Conservation (phyloP, 2,329 filamentous ascomycete species). For the Claviceps pusilla region DNA sequence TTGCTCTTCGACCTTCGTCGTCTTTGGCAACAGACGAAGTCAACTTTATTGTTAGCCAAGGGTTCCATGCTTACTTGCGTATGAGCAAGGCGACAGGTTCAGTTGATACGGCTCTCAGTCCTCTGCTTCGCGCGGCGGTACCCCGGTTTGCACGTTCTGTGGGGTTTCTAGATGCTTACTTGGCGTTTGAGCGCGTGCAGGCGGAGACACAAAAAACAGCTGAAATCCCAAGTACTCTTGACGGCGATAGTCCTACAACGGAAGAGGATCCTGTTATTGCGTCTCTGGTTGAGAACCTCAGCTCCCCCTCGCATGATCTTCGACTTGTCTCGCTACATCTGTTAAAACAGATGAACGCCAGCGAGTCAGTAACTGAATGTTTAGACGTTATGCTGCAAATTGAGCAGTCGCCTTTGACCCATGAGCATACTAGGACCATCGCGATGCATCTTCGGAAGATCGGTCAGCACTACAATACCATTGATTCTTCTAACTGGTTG, state of each 20-base stretch:
- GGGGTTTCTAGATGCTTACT: conserved; percentile 50
- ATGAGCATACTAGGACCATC: conserved; percentile 61
- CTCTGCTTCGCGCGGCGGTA: conserved; percentile 49
- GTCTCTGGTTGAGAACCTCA: conserved; percentile 58
- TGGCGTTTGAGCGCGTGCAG: conserved; percentile 36
- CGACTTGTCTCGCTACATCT: conserved; percentile 60
- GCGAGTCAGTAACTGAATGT: conserved; percentile 12
- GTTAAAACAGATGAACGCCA: conserved; percentile 40
- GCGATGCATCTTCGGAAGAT: conserved; percentile 79
- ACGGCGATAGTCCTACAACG: conserved; percentile 26
- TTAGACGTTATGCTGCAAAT: conserved; percentile 53
- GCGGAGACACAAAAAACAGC: conserved; percentile 5
- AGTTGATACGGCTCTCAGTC: conserved; percentile 46
- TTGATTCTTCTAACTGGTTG: conserved; percentile 48
- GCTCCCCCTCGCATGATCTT: conserved; percentile 58
- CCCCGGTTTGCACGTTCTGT: conserved; percentile 49
- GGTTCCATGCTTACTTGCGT: conserved; percentile 56
- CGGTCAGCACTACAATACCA: conserved; percentile 44
- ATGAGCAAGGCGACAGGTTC: conserved; percentile 45
- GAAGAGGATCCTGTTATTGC: conserved; percentile 47
- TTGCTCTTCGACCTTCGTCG: conserved; percentile 47
- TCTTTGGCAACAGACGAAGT: conserved; percentile 45
- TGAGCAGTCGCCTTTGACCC: conserved; percentile 62
- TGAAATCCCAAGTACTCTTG: conserved; percentile 16
- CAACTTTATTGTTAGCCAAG: conserved; percentile 60